Percentiles rank a stretch among this genome's conserved stretches.
phyloP scores from a whole-genome alignment of 2,329 filamentous ascomycete species.

The Aspergillus texensis region DNA sequence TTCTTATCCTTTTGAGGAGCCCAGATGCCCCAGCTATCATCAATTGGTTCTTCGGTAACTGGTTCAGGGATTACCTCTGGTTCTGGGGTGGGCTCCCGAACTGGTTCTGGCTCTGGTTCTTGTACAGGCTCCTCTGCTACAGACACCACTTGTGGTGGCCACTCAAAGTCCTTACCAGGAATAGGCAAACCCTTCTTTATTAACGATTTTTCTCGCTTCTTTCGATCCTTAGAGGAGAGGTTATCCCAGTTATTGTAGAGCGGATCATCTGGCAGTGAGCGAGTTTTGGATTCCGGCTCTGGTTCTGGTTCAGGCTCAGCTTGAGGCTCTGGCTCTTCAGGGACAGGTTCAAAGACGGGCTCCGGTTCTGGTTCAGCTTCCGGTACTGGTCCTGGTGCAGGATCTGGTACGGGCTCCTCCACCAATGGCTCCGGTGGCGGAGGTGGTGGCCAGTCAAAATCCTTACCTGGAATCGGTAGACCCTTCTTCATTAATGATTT shows the following conservation, averaged over 20 bases:
- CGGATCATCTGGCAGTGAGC: conserved; percentile 40
- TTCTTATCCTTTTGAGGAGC: conserved; percentile 50
- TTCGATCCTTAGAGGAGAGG: conserved; percentile 47
- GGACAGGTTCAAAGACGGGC: conserved; percentile 31
- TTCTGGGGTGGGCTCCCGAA: neutral
- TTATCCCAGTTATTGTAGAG: conserved; percentile 38
- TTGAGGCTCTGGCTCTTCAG: conserved; percentile 20
- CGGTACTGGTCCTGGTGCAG: conserved; percentile 27
- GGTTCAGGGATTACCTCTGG: conserved; percentile 5
- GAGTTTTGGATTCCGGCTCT: conserved; percentile 26
- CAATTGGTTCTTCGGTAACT: conserved; percentile 28
- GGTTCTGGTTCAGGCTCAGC: conserved; percentile 28
- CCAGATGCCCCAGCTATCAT: conserved; percentile 39
- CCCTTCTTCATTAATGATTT: conserved; percentile 30
- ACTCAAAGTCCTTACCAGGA: conserved; percentile 32
- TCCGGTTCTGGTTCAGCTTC: conserved; percentile 21
- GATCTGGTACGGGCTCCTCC: conserved; percentile 14
- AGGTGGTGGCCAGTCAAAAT: conserved; percentile 28
- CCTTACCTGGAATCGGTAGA: conserved; percentile 33
- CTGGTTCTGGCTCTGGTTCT: conserved; percentile 23
- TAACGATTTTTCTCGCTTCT: conserved; percentile 44
- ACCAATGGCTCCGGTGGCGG: conserved; percentile 17
- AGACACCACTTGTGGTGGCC: conserved; percentile 26
- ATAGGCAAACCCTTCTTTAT: conserved; percentile 32
- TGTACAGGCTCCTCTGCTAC: conserved; percentile 20